phyloP scores from a whole-genome alignment of 108 stramenopile genomes.

The Mediolabrus comicus region DNA sequence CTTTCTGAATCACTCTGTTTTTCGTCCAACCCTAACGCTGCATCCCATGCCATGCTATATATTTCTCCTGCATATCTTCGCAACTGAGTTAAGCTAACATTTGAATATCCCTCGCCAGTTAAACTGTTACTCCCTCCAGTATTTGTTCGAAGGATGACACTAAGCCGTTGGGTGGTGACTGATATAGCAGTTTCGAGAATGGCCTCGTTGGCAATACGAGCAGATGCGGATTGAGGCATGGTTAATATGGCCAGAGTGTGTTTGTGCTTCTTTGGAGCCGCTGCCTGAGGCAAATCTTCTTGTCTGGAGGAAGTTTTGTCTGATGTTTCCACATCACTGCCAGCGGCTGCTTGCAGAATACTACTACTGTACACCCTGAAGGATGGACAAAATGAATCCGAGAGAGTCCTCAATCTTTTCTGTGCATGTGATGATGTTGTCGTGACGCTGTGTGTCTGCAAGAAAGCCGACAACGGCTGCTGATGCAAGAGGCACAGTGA shows the following conservation, averaged over 20 bases:
- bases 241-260: constrained; percentile 82
- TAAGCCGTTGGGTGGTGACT: constrained; percentile 55
- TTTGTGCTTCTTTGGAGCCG: constrained; percentile 23
- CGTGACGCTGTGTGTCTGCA: background rate
- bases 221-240: constrained; percentile 76
- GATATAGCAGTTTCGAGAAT: constrained; percentile 72
- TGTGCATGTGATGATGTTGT: background rate
- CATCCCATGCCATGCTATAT: constrained; percentile 83
- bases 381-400: background rate
- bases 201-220: constrained; percentile 88
- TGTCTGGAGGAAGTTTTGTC: background rate
- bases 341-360: background rate
- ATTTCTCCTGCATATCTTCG: constrained; percentile 84
- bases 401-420: background rate
- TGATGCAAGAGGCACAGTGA: background rate
- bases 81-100: constrained; percentile 63
- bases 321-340: background rate
- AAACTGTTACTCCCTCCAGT: constrained; percentile 23
- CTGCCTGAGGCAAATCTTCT: too few species aligned
- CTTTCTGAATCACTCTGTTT: background rate
- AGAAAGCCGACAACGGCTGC: background rate
- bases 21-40: constrained; percentile 49
- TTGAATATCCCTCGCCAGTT: constrained; percentile 11
- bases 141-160: constrained; percentile 67
- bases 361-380: too few species aligned